Evolutionary conservation across 2,329 filamentous ascomycete species (phyloP).

Genomic region (Basipetospora chlamydospora): DNA sequence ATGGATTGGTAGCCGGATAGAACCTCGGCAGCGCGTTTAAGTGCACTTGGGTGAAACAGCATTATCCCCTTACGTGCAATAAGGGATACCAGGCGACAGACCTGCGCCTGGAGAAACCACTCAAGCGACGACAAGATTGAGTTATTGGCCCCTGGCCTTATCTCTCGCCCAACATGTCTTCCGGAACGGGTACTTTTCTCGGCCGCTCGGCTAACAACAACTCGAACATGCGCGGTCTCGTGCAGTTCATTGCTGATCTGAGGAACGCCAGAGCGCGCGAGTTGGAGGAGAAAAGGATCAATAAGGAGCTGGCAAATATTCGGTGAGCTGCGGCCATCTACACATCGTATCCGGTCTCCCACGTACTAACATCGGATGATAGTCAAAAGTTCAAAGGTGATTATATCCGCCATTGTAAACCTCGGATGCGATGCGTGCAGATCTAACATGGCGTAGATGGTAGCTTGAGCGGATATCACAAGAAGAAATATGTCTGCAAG

Average conservation of each 20-base stretch:
- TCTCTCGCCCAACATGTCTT: slow-evolving; percentile 31
- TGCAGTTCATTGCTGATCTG: slow-evolving; percentile 96
- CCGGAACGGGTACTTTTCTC: slow-evolving; percentile 44
- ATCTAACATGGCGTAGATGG: slow-evolving; percentile 44
- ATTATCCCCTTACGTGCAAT: too few species aligned
- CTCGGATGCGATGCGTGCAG: slow-evolving; percentile 1
- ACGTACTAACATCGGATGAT: too few species aligned
- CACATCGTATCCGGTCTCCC: too few species aligned
- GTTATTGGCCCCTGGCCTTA: too few species aligned
- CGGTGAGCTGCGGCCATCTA: slow-evolving; percentile 37
- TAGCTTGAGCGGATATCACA: slow-evolving; percentile 88
- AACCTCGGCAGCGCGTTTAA: too few species aligned
- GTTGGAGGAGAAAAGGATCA: slow-evolving; percentile 96
- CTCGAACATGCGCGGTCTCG: slow-evolving; percentile 65
- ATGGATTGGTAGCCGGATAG: too few species aligned
- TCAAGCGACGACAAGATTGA: too few species aligned
- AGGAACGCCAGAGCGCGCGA: slow-evolving; percentile 90
- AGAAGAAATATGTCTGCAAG: slow-evolving; percentile 99
- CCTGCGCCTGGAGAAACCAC: too few species aligned
- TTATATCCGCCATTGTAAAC: too few species aligned
- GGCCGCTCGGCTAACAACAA: slow-evolving; percentile 51
- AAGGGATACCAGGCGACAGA: too few species aligned
- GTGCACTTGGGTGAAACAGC: too few species aligned
- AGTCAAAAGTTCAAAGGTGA: slow-evolving; percentile 87
- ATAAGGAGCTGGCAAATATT: slow-evolving; percentile 98